These are phyloP conservation scores for Xylariaceae sp. DNA, from an alignment of 2,329 filamentous ascomycete species.

Conservation along the genomic window DNA sequence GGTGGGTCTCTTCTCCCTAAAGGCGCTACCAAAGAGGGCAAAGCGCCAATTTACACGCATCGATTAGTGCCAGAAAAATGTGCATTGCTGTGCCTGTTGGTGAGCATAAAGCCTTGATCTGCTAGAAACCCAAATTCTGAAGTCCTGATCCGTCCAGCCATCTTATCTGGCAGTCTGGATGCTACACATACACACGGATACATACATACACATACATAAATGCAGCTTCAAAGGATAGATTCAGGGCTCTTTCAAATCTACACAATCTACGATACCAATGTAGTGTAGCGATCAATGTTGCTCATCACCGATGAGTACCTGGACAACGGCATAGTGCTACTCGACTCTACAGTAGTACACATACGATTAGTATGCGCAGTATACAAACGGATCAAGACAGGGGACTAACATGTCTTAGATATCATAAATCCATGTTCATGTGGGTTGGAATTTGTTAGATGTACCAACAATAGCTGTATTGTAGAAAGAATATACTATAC, in stretches of 20 bases:
- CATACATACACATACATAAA: background rate
- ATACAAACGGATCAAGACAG: too few species aligned
- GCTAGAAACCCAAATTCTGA: background rate
- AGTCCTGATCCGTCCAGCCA: too few species aligned
- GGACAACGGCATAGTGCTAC: too few species aligned
- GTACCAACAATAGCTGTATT: background rate
- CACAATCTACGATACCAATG: too few species aligned
- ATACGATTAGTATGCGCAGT: too few species aligned
- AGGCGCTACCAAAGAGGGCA: constrained; percentile 21
- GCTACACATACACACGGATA: background rate
- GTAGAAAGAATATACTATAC: too few species aligned
- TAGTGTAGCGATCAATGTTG: too few species aligned
- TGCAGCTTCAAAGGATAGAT: background rate
- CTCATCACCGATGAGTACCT: too few species aligned
- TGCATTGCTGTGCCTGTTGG: background rate
- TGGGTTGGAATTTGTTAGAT: background rate
- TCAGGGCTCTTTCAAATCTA: too few species aligned
- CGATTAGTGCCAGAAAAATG: background rate
- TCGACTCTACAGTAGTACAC: too few species aligned
- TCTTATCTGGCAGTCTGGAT: background rate
- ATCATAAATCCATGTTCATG: background rate
- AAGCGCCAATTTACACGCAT: constrained; percentile 37
- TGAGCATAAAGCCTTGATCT: background rate
- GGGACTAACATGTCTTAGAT: too few species aligned
- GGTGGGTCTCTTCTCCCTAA: background rate